Evolutionary conservation across 306 rosid genomes (phyloP).

Genomic region (Vachellia pachyceras): DNA sequence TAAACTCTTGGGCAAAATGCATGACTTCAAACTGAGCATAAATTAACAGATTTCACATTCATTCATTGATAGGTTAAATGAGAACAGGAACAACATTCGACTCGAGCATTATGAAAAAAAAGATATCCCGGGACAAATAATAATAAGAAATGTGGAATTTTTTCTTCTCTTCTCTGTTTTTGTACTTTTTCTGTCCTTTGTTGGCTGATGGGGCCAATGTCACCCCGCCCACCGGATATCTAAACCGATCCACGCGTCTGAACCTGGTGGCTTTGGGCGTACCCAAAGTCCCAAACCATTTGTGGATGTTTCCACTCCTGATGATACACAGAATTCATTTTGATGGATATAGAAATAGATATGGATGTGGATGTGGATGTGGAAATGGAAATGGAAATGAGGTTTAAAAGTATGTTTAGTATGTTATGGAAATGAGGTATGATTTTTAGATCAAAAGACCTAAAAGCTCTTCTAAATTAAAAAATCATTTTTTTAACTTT

Average conservation of each 20-base stretch:
- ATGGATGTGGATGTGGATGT: too few relatives aligned
- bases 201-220: too few relatives aligned
- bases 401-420: too few relatives aligned
- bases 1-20: background rate
- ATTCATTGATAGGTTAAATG: background rate
- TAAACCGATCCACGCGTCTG: conserved; percentile 33
- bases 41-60: too few relatives aligned
- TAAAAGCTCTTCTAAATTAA: too few relatives aligned
- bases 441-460: too few relatives aligned
- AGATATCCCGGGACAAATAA: too few relatives aligned
- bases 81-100: background rate
- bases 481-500: too few relatives aligned
- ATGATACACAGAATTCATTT: too few relatives aligned
- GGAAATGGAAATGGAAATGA: too few relatives aligned
- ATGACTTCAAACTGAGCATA: background rate
- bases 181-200: background rate
- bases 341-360: too few relatives aligned
- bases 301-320: background rate
- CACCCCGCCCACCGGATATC: background rate
- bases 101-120: background rate
- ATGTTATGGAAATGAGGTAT: too few relatives aligned
- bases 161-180: background rate
- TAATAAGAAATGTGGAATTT: background rate
- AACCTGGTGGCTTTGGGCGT: conserved; percentile 14
- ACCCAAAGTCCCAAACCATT: background rate